Base-by-base conservation (phyloP, 768 basidiomycete species). In the Lentinula aciculospora region DNA sequence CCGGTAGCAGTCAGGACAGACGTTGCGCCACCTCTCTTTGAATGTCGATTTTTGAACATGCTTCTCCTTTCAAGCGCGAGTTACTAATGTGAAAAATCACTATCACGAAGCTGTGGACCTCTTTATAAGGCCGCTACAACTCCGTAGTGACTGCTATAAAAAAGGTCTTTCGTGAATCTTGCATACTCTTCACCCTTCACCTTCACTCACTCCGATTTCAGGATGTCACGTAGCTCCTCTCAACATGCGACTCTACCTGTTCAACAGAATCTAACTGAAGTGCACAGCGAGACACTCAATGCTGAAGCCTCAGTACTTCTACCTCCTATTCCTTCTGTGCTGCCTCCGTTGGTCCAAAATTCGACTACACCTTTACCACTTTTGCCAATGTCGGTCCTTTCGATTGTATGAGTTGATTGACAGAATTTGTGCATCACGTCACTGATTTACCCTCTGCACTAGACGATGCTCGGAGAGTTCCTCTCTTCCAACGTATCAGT, bases 381-480 rank as follows among this genome's bases (percentile, higher is more conserved):
- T 19, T 71, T 98, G 48, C 88, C 95, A 0, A 96, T 98, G 88
- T 77, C 87, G 61, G 96, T 98, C 2, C 74, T 98, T 42, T 95
- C 91, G 39, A 95, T 96, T 58, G 92, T 95, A 70, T 57, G 72
- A 62, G 32, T 44, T 13, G 46, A 34, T 19, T 50, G 37, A 28
- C 31, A 53, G 25, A 34, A 48, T n/a, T 15, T 36, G 23, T 17
- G 48, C 4, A n/a, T 42, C 21, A 44, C n/a, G 7, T 15, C 23
- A 58, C 66, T 46, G 64, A 17, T 15, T 12, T 56, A 9, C n/a
- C 46, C 34, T 19, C 44, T 21, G 3, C 8, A 25, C 6, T 44
- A 94, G 93, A 89, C 89, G 2, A 91, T 97, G 88, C 81, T 98
- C 10, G 94, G 94, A 48, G 96, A 98, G 73, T 94, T 98, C 69